Conservation (phyloP, 139 green algal species). For the Astrephomene gubernaculifera region DNA sequence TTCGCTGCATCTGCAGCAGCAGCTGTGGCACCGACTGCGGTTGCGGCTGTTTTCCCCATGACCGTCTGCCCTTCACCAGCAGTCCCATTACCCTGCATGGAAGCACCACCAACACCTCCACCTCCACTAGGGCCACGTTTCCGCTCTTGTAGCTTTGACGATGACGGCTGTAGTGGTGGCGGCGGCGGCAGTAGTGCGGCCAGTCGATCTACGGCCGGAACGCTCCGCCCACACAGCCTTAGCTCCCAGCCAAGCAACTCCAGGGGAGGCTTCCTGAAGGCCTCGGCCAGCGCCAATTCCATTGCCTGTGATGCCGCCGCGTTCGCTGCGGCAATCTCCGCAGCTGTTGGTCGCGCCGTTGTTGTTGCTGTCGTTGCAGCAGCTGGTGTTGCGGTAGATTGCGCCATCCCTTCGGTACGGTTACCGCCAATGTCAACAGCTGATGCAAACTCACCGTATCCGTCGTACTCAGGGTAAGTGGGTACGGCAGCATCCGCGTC, state of each 20-base stretch:
- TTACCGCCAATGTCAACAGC: too few relatives aligned
- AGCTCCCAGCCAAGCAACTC: slow-evolving; percentile 10
- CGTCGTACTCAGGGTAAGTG: too few relatives aligned
- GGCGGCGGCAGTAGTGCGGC: neutral
- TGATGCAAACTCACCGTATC: too few relatives aligned
- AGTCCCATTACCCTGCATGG: neutral
- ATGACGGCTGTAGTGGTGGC: neutral
- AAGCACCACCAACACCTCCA: neutral
- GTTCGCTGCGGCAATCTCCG: too few relatives aligned
- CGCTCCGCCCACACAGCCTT: neutral
- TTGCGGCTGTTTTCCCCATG: neutral
- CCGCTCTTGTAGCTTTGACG: neutral
- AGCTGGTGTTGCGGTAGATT: too few relatives aligned
- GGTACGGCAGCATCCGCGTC: too few relatives aligned
- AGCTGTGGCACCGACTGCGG: neutral
- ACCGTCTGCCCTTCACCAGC: neutral
- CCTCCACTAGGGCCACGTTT: neutral
- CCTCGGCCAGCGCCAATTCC: too few relatives aligned
- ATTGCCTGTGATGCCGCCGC: too few relatives aligned
- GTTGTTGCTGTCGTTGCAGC: too few relatives aligned
- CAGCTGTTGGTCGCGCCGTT: too few relatives aligned
- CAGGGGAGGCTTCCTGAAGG: too few relatives aligned
- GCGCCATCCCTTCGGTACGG: too few relatives aligned
- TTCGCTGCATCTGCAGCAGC: neutral
- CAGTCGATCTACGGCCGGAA: neutral